Evolutionary conservation across 177 flowering plant genomes (phyloP).

Genomic region (Vitis hybrid): DNA sequence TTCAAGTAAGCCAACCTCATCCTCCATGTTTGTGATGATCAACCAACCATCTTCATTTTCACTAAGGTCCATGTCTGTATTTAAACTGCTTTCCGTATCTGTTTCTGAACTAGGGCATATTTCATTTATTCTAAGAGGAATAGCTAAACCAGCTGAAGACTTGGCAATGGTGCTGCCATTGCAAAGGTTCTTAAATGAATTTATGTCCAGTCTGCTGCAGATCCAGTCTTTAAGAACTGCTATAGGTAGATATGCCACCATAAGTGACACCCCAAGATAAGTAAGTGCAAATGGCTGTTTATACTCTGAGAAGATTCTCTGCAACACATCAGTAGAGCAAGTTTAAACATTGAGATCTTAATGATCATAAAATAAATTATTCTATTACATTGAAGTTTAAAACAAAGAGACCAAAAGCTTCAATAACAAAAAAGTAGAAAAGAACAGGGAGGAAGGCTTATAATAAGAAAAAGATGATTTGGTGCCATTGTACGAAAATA

Average conservation of each 20-base stretch:
- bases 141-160: slow-evolving; percentile 34
- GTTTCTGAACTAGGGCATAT: slow-evolving; percentile 24
- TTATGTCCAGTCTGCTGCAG: slow-evolving; percentile 13
- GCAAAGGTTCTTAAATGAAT: slow-evolving; percentile 11
- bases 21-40: slow-evolving; percentile 28
- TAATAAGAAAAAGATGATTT: background rate
- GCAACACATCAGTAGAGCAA: slow-evolving; percentile 18
- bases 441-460: background rate
- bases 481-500: background rate
- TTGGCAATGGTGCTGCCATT: slow-evolving; percentile 3
- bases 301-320: slow-evolving; percentile 56
- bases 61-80: slow-evolving; percentile 32
- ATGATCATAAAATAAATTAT: background rate
- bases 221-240: slow-evolving; percentile 48
- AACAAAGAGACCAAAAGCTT: background rate
- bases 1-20: slow-evolving; percentile 16
- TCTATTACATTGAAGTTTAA: background rate
- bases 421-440: background rate
- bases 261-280: slow-evolving; percentile 60
- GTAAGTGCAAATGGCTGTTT: slow-evolving; percentile 63
- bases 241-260: slow-evolving; percentile 55
- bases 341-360: background rate
- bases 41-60: slow-evolving; percentile 46
- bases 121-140: slow-evolving; percentile 39
- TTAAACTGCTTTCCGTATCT: slow-evolving; percentile 24